Percentiles rank a stretch among this genome's conserved stretches.
Evolutionary conservation across 169 alveolate species (phyloP).

Genomic region (Plasmodium coatneyi): DNA sequence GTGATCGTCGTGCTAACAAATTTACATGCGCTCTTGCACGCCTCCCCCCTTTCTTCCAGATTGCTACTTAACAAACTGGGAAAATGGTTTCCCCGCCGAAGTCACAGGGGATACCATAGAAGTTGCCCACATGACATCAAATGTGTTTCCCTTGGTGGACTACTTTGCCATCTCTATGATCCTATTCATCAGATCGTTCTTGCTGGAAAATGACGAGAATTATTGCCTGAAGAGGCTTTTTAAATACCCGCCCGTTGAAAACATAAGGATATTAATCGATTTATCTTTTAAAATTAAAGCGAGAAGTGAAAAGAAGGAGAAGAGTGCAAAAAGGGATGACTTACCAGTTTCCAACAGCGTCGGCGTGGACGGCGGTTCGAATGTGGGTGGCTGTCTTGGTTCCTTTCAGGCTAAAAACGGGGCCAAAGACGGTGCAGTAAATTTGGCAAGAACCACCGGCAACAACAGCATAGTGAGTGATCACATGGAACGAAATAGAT

Average conservation of each 20-base stretch:
- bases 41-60: conserved; percentile 18
- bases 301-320: conserved; percentile 47
- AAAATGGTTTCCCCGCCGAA: not conserved
- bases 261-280: conserved; percentile 52
- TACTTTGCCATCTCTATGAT: conserved; percentile 61
- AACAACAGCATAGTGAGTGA: conserved; percentile 7
- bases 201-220: conserved; percentile 55
- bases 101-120: conserved; percentile 40
- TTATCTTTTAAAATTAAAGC: conserved; percentile 32
- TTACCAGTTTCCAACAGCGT: not conserved
- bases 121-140: conserved; percentile 33
- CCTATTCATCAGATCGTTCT: conserved; percentile 44
- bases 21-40: not conserved
- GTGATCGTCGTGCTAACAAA: not conserved
- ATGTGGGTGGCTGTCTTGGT: not conserved
- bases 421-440: not conserved
- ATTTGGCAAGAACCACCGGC: not conserved
- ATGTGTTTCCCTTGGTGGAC: conserved; percentile 40
- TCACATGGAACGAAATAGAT: conserved; percentile 3
- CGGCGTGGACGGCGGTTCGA: not conserved
- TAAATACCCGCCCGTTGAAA: conserved; percentile 71
- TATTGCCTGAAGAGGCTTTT: conserved; percentile 50
- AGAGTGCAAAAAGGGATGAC: conserved; percentile 6
- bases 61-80: conserved; percentile 33
- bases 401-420: not conserved